These are phyloP conservation scores for Trichoderma guizhouense DNA, from an alignment of 2,329 filamentous ascomycete species.

Conservation along the genomic window DNA sequence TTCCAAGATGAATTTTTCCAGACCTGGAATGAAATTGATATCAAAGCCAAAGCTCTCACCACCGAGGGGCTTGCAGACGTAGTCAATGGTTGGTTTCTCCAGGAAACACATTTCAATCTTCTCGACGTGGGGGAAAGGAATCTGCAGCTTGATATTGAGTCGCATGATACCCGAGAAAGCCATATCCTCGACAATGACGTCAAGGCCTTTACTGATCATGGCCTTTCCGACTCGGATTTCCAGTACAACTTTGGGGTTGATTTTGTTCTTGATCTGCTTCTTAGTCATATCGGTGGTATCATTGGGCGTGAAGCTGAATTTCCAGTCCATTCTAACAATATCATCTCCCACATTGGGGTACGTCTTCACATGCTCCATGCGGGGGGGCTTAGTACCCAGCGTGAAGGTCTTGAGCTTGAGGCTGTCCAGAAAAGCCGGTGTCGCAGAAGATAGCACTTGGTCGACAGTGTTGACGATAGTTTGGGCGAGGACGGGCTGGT, in stretches of 20 bases:
- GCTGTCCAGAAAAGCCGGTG: constrained; percentile 88
- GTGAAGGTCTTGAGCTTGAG: constrained; percentile 91
- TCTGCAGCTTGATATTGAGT: constrained; percentile 94
- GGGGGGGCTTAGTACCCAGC: constrained; percentile 88
- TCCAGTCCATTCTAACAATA: constrained; percentile 98
- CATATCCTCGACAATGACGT: constrained; percentile 98
- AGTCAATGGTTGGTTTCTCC: constrained; percentile 84
- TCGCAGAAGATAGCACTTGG: constrained; percentile 89
- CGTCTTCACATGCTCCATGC: constrained; percentile 96
- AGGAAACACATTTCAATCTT: constrained; percentile 94
- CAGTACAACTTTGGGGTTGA: constrained; percentile 94
- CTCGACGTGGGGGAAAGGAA: constrained; percentile 93
- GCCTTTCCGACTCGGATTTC: constrained; percentile 95
- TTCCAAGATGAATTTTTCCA: constrained; percentile 91
- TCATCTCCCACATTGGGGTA: constrained; percentile 96
- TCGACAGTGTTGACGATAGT: constrained; percentile 93
- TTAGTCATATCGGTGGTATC: constrained; percentile 89
- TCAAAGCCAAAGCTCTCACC: constrained; percentile 96
- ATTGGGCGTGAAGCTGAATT: constrained; percentile 97
- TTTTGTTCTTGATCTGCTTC: constrained; percentile 86
- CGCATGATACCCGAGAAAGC: constrained; percentile 94
- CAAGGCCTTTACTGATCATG: constrained; percentile 92
- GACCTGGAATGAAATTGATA: constrained; percentile 96
- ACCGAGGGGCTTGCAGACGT: constrained; percentile 95
- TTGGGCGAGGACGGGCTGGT: constrained; percentile 86